Evolutionary conservation across 2,329 filamentous ascomycete genomes (phyloP), one percentile per base, ranked within the genome.

Genomic region (Fusarium papillatum): DNA sequence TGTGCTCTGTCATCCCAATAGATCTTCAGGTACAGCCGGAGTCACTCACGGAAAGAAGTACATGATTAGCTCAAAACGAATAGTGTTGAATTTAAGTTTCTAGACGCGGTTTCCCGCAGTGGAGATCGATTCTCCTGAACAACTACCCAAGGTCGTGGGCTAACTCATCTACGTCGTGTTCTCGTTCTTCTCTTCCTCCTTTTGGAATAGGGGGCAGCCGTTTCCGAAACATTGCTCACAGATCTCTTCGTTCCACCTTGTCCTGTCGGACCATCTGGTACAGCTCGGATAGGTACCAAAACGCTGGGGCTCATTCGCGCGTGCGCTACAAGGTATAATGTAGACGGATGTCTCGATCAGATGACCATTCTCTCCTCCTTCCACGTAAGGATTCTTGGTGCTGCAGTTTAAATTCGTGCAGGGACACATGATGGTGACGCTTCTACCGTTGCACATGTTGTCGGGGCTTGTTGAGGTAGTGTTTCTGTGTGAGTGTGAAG

Each of bases 1-100:
- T 43, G 16, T 22, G n/a, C n/a, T 64, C 50, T 31, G 63, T 68
- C n/a, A 55, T 72, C 71, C 68, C 66, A 75, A 0, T 57, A 17
- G 26, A 68, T 64, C 14, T 69, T 48, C 46, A 69, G 41, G 3
- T 11, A n/a, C 50, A 55, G 8, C 50, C 5, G 13, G 7, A 34
- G 19, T 36, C 29, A 36, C 7, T 22, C 29, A 36, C 19, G 29
- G 13, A 36, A 13, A 36, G 13, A 17, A 22, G 22, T 8, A 36
- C 10, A 29, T 7, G 19, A 36, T 36, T 13, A 17, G 8, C 6
- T 34, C 11, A 14, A 31, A 57, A 16, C n/a, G 7, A 57, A 2
- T 17, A 22, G 22, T 57, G 29, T 57, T 57, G 7, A 3, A 36
- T 57, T 34, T 34, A 11, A 22, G 19, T 8, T 22, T 16, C 53